Base-by-base conservation (phyloP, 2,329 filamentous ascomycete species). In the Lojkania enalia region DNA sequence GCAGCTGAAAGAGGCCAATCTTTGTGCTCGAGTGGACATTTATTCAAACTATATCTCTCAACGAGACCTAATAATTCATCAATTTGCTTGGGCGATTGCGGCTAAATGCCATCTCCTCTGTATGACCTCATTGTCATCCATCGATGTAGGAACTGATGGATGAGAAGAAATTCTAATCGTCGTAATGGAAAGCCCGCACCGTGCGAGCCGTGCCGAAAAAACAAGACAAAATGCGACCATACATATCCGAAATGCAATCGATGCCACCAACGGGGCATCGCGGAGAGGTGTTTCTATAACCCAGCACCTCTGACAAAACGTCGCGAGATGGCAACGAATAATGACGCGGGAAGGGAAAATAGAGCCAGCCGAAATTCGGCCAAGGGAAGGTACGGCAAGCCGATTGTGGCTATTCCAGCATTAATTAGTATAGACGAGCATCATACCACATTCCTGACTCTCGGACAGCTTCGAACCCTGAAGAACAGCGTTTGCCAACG, bases 201-300 rank as follows among this genome's bases (percentile, higher is more conserved):
- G 5, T 67, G 63, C 43, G 63, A 67, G 43, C 63, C 63, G 13
- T 67, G 63, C 29, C 37, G 64, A 25, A 42, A 64, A 32, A 66
- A 66, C 47, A 67, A 66, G 30, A 67, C 62, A 5, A 57, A 57
- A 39, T 69, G 64, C 33, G 65, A 67, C 42, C 63, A 66, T 33
- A 52, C 54, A 2, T 54, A 50, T 25, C 65, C 64, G 0, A 66
- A 58, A 40, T 69, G 65, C 38, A 54, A 63, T 39, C 59, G 63
- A 20, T 69, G 65, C 43, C 51, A 54, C 11, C 63, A 66, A 31
- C 56, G 64, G 20, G 63, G 65, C 14, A 65, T 67, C 11, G 52
- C 59, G 32, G 62, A 67, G 1, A 50, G 56, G 12, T 69, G 65
- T 38, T 65, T 64, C 48, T 67, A 69, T 43, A 64, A 67, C 46